Evolutionary conservation across 2,329 filamentous ascomycete genomes (phyloP).

Genomic region (Apiospora malaysiana): DNA sequence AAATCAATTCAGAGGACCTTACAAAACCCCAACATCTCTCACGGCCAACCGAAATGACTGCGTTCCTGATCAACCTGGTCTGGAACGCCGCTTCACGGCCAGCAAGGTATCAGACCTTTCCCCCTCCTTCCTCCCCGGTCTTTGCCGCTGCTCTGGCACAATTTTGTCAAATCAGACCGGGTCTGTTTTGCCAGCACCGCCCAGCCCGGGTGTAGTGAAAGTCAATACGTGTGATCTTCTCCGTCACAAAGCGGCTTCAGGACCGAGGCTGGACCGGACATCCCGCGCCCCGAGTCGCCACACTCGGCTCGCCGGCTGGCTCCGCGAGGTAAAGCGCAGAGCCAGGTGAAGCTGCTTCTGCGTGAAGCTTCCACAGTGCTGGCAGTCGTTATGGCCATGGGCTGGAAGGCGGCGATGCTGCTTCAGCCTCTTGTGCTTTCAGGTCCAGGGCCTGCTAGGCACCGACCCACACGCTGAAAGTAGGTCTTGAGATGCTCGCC

Average conservation of each 20-base stretch:
- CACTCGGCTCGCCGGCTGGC: too few species aligned
- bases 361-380: neutral
- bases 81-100: neutral
- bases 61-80: neutral
- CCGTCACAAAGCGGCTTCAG: too few species aligned
- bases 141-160: neutral
- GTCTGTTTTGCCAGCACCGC: neutral
- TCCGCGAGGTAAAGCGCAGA: neutral
- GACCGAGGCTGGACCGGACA: too few species aligned
- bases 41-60: neutral
- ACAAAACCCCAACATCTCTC: neutral
- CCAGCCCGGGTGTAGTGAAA: neutral
- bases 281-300: neutral
- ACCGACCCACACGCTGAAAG: neutral
- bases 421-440: too few species aligned
- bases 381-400: neutral
- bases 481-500: neutral
- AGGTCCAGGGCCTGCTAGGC: neutral
- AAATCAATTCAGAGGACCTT: neutral
- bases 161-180: neutral
- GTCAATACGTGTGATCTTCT: neutral
- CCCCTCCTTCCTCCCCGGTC: neutral
- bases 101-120: neutral
- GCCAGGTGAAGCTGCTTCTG: neutral
- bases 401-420: neutral